Evolutionary conservation across 495 filamentous ascomycete species (phyloP).

Genomic region (Staphylotrichum tortipilum): DNA sequence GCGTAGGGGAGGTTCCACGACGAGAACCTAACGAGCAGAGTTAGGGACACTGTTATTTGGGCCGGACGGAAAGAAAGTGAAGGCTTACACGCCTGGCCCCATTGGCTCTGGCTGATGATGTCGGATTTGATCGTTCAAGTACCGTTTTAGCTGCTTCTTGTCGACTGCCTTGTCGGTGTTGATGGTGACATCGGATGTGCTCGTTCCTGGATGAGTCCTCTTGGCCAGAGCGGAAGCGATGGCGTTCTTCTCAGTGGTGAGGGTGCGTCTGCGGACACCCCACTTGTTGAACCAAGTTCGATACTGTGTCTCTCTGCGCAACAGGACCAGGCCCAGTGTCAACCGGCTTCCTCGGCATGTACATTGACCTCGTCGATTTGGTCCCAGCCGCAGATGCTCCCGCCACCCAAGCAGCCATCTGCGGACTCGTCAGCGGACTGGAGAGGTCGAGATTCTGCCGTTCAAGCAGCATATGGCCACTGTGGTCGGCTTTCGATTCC

Average conservation of each 20-base stretch:
- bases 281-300: slow-evolving; percentile 37
- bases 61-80: neutral
- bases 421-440: too few species aligned
- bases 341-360: too few species aligned
- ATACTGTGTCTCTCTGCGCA: slow-evolving; percentile 30
- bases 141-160: slow-evolving; percentile 28
- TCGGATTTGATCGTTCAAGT: slow-evolving; percentile 22
- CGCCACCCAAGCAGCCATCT: too few species aligned
- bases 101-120: slow-evolving; percentile 5
- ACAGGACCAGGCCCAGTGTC: too few species aligned
- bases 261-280: slow-evolving; percentile 28
- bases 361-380: too few species aligned
- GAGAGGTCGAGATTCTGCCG: too few species aligned
- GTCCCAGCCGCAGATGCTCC: too few species aligned
- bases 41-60: too few species aligned
- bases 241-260: slow-evolving; percentile 20
- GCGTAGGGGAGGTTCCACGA: slow-evolving; percentile 18
- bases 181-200: slow-evolving; percentile 21
- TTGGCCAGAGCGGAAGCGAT: neutral
- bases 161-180: slow-evolving; percentile 20
- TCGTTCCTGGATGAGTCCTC: neutral
- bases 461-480: too few species aligned
- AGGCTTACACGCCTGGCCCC: slow-evolving; percentile 14
- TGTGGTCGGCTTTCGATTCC: too few species aligned
- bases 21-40: slow-evolving; percentile 8